Conservation (phyloP, 306 rosid genomes). For the Citrullus amarus region DNA sequence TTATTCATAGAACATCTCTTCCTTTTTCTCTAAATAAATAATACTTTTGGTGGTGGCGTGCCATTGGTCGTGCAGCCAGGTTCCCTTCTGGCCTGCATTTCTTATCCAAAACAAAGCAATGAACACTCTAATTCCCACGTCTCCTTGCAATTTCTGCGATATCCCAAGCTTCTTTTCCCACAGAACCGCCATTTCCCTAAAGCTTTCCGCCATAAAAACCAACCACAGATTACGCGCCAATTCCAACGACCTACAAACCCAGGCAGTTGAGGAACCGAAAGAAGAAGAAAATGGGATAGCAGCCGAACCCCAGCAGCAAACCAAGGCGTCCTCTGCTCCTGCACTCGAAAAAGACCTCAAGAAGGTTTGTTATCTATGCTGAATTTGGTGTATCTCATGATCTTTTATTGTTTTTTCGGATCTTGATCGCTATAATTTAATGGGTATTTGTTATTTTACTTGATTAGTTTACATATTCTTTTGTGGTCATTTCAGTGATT, state of each 20-base stretch:
- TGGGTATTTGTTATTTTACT: neutral
- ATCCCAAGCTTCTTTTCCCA: constrained; percentile 17
- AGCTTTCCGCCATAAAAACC: constrained; percentile 16
- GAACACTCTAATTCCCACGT: constrained; percentile 41
- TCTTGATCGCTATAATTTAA: neutral
- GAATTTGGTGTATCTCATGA: neutral
- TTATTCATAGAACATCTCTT: too few relatives aligned
- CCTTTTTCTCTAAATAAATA: too few relatives aligned
- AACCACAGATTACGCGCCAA: constrained; percentile 32
- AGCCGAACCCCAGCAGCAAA: constrained; percentile 16
- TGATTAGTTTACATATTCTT: neutral
- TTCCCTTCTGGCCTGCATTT: neutral
- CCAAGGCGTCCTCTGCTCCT: constrained; percentile 23
- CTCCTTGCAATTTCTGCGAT: constrained; percentile 24
- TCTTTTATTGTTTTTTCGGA: neutral
- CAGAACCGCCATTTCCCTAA: neutral
- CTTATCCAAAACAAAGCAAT: constrained; percentile 14
- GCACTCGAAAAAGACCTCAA: constrained; percentile 75
- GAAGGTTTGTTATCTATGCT: constrained; percentile 34
- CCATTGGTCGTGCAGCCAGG: neutral
- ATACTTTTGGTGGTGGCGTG: neutral
- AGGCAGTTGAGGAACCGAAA: constrained; percentile 17
- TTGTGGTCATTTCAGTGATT: neutral
- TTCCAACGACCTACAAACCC: constrained; percentile 45
- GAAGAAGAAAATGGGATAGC: constrained; percentile 6